Evolutionary conservation across 2,329 filamentous ascomycete species (phyloP).

Genomic region (Trematosphaeria pertusa): DNA sequence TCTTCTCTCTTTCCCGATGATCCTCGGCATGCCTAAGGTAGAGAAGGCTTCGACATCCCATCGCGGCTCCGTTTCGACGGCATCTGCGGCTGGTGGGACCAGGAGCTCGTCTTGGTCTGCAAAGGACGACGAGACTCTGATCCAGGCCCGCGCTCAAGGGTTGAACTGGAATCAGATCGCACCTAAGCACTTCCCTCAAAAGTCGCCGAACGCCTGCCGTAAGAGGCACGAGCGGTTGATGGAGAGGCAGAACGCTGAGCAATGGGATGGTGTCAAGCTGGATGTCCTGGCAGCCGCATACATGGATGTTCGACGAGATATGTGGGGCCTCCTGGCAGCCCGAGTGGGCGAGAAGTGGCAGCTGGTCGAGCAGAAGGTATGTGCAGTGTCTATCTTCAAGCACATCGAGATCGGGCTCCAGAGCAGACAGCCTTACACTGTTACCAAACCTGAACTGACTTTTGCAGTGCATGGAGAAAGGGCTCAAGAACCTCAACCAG

Average conservation of each 20-base stretch:
- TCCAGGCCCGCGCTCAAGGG: conserved; percentile 74
- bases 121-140: conserved; percentile 75
- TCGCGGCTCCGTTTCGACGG: conserved; percentile 40
- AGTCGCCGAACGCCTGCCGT: conserved; percentile 82
- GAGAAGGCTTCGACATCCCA: conserved; percentile 40
- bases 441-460: conserved; percentile 16
- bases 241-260: conserved; percentile 74
- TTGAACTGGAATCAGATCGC: conserved; percentile 87
- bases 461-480: conserved; percentile 79
- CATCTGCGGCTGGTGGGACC: conserved; percentile 37
- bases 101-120: conserved; percentile 68
- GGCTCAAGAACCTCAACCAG: conserved; percentile 79
- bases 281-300: conserved; percentile 79
- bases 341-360: conserved; percentile 63
- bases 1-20: conserved; percentile 29
- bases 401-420: not conserved
- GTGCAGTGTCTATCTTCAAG: not conserved
- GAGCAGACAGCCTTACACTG: not conserved
- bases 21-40: conserved; percentile 55
- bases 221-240: conserved; percentile 87
- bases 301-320: conserved; percentile 78
- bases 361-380: conserved; percentile 82
- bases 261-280: conserved; percentile 79
- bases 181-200: conserved; percentile 75
- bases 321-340: conserved; percentile 79